Conservation (phyloP, 2,329 filamentous ascomycete genomes). For the Penicillium freii region DNA sequence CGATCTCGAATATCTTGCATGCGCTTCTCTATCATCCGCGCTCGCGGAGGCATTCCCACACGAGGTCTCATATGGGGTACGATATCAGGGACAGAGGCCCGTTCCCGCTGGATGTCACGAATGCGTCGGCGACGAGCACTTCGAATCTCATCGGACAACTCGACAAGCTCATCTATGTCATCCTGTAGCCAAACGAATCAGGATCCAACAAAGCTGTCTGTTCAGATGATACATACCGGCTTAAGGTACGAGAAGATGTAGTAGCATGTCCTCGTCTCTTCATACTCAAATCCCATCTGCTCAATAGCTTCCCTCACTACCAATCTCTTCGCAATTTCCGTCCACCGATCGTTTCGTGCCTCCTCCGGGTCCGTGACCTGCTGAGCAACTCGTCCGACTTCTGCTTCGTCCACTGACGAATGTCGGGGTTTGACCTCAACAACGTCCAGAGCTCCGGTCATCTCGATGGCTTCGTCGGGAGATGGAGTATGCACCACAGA, state of each 20-base stretch:
- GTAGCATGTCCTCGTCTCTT: constrained; percentile 85
- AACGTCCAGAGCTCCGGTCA: constrained; percentile 20
- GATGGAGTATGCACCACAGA: constrained; percentile 74
- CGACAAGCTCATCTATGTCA: constrained; percentile 79
- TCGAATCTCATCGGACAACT: constrained; percentile 79
- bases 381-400: constrained; percentile 50
- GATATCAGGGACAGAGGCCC: constrained; percentile 21
- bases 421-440: constrained; percentile 23
- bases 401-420: constrained; percentile 55
- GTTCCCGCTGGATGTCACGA: constrained; percentile 56
- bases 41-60: constrained; percentile 21
- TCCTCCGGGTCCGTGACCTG: constrained; percentile 43
- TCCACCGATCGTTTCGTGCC: constrained; percentile 72
- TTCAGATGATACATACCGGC: constrained; percentile 64
- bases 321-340: constrained; percentile 92
- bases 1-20: constrained; percentile 29
- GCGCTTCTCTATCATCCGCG: constrained; percentile 20
- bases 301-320: constrained; percentile 85
- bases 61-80: constrained; percentile 5
- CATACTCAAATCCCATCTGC: constrained; percentile 77
- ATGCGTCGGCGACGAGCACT: constrained; percentile 60
- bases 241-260: constrained; percentile 89
- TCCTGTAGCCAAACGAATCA: constrained; percentile 57
- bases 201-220: not conserved
- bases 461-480: constrained; percentile 17